Evolutionary conservation across 2,329 filamentous ascomycete species (phyloP).

Genomic region (Fusarium pseudograminearum): DNA sequence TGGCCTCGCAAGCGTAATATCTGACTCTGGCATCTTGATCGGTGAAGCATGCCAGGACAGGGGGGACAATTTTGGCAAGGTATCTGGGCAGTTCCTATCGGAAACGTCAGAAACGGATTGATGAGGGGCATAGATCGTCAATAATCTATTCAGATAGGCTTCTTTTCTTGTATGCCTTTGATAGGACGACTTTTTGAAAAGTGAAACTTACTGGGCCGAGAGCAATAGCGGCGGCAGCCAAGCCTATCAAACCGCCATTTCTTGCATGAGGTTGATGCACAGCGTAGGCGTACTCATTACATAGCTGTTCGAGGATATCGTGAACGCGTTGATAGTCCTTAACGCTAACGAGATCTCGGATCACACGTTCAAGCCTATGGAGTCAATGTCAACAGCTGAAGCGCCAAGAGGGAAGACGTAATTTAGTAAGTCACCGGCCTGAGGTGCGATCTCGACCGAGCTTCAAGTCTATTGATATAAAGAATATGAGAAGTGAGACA

Average conservation of each 20-base stretch:
- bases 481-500: constrained; percentile 51
- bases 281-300: constrained; percentile 97
- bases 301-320: constrained; percentile 93
- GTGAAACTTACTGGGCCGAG: constrained; percentile 80
- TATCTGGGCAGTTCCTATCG: constrained; percentile 88
- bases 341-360: constrained; percentile 82
- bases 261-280: constrained; percentile 96
- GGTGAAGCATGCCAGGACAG: constrained; percentile 95
- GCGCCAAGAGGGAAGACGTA: not conserved
- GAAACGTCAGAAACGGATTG: constrained; percentile 12
- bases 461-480: not conserved
- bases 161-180: not conserved
- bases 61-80: constrained; percentile 92
- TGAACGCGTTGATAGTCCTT: constrained; percentile 85
- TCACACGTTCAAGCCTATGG: constrained; percentile 84
- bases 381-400: constrained; percentile 19
- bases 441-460: not conserved
- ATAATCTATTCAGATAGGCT: not conserved
- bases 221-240: constrained; percentile 95
- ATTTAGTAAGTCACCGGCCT: constrained; percentile 7
- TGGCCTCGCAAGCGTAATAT: constrained; percentile 99
- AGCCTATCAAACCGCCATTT: constrained; percentile 94
- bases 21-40: constrained; percentile 97
- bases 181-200: not conserved
- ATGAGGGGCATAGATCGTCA: too few relatives aligned